Evolutionary conservation across 2,329 filamentous ascomycete species (phyloP), one percentile per base, ranked within the genome.

Genomic region (Phaeoacremonium minimum): DNA sequence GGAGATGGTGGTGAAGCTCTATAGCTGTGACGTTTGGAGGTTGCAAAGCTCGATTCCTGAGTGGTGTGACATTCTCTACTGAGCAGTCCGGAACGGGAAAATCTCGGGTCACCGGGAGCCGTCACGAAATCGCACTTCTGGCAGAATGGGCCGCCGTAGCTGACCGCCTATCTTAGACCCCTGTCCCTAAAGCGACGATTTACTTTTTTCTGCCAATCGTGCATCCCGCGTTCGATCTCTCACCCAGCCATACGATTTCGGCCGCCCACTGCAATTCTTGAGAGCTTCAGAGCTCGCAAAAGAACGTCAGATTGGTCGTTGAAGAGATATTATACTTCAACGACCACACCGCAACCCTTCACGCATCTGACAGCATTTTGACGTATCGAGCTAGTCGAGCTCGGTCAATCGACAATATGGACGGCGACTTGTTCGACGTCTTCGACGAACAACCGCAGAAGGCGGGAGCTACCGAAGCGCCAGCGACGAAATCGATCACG

Each of bases 401-500:
- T n/a, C n/a, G n/a, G n/a, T n/a, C n/a, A n/a, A n/a, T n/a, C n/a
- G n/a, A n/a, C n/a, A 46, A 31, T 15, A 87, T 86, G 82, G 83
- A 89, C 63, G n/a, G n/a, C n/a, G 85, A 89, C 43, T 73, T 93
- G 48, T 93, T 93, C 52, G 81, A 87, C 50, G 85, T 89, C 39
- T 91, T 93, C 54, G 83, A 89, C 46, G 81, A 85, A 52, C 71
- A 74, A 55, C 69, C 78, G 33, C 58, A 70, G 69, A 73, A 30
- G 17, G 33, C 33, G 22, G 30, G 30, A 85, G 52, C 71, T 73
- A 55, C 68, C 77, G 35, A 57, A 69, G 70, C 73, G 46, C 57
- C 63, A 43, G 53, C 38, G 51, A 58, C 35, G 46, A 51, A 20
- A 58, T 58, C 47, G 44, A 48, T 48, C 42, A 47, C 42, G 48